phyloP scores from a whole-genome alignment of 345 rosid species.

The Trapa incisa region DNA sequence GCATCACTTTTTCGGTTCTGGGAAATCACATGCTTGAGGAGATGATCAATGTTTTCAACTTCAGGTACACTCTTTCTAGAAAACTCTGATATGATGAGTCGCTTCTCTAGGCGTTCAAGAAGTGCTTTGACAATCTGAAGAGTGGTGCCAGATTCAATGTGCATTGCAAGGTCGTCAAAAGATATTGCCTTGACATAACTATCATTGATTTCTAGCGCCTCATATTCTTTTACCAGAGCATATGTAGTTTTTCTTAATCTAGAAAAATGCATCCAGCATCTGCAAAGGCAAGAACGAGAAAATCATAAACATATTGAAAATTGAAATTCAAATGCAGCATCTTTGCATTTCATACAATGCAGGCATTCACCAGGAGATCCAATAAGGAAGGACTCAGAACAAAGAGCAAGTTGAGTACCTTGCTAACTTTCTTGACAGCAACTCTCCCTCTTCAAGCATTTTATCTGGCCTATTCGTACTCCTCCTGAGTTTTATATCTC shows the following conservation, averaged over 20 bases:
- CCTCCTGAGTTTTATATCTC: neutral
- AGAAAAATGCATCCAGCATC: constrained; percentile 1
- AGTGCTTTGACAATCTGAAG: constrained; percentile 42
- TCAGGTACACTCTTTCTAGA: constrained; percentile 13
- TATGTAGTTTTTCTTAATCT: neutral
- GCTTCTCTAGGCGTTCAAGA: constrained; percentile 62
- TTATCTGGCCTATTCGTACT: neutral
- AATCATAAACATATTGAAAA: neutral
- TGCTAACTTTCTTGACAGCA: constrained; percentile 3
- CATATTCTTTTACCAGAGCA: neutral
- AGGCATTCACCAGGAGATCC: neutral
- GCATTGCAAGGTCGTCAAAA: constrained; percentile 61
- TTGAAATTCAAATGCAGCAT: neutral
- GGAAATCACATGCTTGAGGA: neutral
- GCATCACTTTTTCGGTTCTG: neutral
- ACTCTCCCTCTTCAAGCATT: neutral
- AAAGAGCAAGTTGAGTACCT: neutral
- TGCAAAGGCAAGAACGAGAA: neutral
- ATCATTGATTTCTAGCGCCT: neutral
- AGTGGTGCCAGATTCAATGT: constrained; percentile 44
- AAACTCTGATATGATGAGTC: constrained; percentile 34
- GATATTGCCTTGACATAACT: constrained; percentile 22
- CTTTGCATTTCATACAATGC: neutral
- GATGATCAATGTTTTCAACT: constrained; percentile 15
- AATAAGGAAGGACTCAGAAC: neutral